A percentile compares a stretch with the other conserved stretches of the same genome.
phyloP scores from a whole-genome alignment of 257 asterid genomes.

The Solanum infundibuliforme region DNA sequence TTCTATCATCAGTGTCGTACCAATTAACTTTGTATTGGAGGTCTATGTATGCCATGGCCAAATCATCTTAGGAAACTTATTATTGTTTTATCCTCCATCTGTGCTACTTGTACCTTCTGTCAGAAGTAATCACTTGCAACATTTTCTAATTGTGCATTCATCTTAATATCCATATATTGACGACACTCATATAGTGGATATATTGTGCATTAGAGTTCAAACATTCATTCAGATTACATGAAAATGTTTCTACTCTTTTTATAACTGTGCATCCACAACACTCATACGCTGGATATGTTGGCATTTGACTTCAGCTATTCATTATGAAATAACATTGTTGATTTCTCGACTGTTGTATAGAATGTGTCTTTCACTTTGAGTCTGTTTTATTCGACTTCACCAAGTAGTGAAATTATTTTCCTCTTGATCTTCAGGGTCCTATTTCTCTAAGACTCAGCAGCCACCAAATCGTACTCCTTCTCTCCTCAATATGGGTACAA shows the following conservation, averaged over 20 bases:
- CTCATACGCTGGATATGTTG: not conserved
- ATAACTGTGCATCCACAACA: not conserved
- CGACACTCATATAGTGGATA: not conserved
- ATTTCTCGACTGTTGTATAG: not conserved
- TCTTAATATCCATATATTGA: not conserved
- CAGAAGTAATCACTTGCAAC: not conserved
- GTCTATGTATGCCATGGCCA: not conserved
- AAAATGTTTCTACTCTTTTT: not conserved
- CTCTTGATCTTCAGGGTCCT: slow-evolving; percentile 37
- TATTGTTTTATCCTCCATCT: not conserved
- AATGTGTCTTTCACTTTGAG: not conserved
- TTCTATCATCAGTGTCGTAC: not conserved
- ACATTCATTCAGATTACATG: not conserved
- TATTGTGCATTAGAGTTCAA: not conserved
- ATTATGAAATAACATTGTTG: not conserved
- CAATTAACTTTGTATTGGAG: not conserved
- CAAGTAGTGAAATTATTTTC: not conserved
- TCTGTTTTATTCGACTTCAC: not conserved
- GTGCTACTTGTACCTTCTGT: not conserved
- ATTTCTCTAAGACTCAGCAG: slow-evolving; percentile 81
- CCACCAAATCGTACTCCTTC: slow-evolving; percentile 73
- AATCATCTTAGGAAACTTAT: not conserved
- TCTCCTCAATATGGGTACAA: slow-evolving; percentile 87
- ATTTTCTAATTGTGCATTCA: not conserved
- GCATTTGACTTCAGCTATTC: not conserved